Evolutionary conservation across 2,329 filamentous ascomycete species (phyloP).

Genomic region (Basipetospora chlamydospora): DNA sequence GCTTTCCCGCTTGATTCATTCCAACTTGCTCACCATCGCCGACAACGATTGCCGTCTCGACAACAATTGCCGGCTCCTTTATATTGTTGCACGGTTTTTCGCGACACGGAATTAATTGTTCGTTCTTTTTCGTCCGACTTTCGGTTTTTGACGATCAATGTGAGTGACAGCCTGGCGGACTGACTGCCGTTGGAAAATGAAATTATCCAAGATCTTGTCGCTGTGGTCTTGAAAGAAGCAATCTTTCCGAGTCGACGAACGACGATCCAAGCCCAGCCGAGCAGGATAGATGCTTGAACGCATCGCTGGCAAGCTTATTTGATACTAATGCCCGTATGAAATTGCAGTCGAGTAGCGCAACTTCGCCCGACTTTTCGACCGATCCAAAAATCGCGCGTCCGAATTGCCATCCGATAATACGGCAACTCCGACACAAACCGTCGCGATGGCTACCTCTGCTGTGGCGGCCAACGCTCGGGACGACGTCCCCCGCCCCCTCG

Average conservation of each 20-base stretch:
- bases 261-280: no score
- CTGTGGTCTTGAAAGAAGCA: no score
- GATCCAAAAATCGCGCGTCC: neutral
- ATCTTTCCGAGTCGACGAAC: no score
- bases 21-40: neutral
- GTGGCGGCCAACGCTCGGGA: slow-evolving; percentile 3
- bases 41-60: neutral
- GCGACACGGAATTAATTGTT: no score
- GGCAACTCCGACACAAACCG: neutral
- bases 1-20: neutral
- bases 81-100: no score
- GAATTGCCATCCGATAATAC: neutral
- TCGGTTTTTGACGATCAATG: no score
- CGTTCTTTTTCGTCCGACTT: no score
- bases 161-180: no score
- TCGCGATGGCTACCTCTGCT: slow-evolving; percentile 1
- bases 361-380: neutral
- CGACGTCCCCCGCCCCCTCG: slow-evolving; percentile 11
- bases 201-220: no score
- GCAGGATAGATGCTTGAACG: no score
- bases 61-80: no score
- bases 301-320: neutral
- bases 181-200: no score
- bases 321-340: neutral
- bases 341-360: neutral